A percentile compares a stretch with the other conserved stretches of the same genome.
phyloP scores from a whole-genome alignment of 805 yeast genomes.

The Saccharomycopsis babjevae region DNA sequence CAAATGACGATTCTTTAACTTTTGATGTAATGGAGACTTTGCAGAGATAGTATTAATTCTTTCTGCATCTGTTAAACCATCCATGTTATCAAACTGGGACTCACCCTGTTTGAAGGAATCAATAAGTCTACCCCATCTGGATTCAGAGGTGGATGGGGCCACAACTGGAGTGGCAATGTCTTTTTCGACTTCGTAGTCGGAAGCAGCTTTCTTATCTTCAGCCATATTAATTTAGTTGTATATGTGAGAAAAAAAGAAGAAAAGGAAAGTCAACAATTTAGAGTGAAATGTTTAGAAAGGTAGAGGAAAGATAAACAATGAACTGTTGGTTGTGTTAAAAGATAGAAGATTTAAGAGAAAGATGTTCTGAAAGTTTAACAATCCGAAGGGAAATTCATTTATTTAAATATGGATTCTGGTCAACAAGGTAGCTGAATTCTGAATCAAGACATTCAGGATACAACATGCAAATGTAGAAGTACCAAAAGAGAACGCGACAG shows the following conservation, averaged over 20 bases:
- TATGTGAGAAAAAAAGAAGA: neutral
- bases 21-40: conserved; percentile 44
- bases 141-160: conserved; percentile 1
- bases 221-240: neutral
- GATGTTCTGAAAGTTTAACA: neutral
- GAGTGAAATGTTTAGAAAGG: neutral
- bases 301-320: neutral
- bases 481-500: neutral
- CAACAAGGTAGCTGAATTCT: neutral
- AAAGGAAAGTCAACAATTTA: neutral
- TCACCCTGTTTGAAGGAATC: conserved; percentile 35
- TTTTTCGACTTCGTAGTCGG: conserved; percentile 16
- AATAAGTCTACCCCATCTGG: conserved; percentile 24
- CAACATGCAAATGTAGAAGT: neutral
- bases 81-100: conserved; percentile 13
- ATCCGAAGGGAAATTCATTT: too few relatives aligned
- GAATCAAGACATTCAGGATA: neutral
- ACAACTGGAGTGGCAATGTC: conserved; percentile 13
- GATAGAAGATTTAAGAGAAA: neutral
- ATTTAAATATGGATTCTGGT: too few relatives aligned
- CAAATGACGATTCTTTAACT: conserved; percentile 44
- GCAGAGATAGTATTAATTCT: conserved; percentile 32
- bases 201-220: conserved; percentile 16
- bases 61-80: conserved; percentile 29
- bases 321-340: neutral